Percentiles rank a stretch among this genome's conserved stretches.
phyloP scores from a whole-genome alignment of 176 grass and related monocot species.

The Typha latifolia region DNA sequence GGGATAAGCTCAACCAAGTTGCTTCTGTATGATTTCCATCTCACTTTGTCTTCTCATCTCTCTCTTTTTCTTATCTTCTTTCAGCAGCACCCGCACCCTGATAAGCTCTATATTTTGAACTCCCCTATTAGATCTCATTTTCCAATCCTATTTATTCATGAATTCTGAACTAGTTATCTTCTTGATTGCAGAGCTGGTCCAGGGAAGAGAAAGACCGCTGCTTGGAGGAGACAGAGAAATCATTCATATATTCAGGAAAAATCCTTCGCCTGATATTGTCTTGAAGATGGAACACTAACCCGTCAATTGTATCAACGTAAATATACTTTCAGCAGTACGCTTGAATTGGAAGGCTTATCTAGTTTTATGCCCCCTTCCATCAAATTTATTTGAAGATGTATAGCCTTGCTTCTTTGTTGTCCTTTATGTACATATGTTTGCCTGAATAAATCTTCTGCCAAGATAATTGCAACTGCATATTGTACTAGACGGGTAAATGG shows the following conservation, averaged over 20 bases:
- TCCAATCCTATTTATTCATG: not conserved
- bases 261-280: constrained; percentile 73
- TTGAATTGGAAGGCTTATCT: not conserved
- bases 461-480: not conserved
- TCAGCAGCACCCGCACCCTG: not conserved
- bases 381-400: not conserved
- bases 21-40: constrained; percentile 36
- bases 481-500: not conserved
- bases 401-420: not conserved
- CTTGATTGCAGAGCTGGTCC: constrained; percentile 44
- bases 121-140: not conserved
- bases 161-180: not conserved
- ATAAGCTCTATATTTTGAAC: not conserved
- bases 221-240: constrained; percentile 81
- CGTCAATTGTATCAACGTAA: not conserved
- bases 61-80: not conserved
- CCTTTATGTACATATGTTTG: not conserved
- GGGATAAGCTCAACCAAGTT: constrained; percentile 68
- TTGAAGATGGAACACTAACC: constrained; percentile 7
- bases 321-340: not conserved
- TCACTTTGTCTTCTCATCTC: not conserved
- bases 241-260: constrained; percentile 60
- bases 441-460: not conserved
- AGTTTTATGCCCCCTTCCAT: not conserved
- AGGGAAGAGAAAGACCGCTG: constrained; percentile 85